Percentiles rank a stretch among this genome's conserved stretches.
Evolutionary conservation across 148 eudicot genomes (phyloP).

Genomic region (Rhododendron ferrugineum): DNA sequence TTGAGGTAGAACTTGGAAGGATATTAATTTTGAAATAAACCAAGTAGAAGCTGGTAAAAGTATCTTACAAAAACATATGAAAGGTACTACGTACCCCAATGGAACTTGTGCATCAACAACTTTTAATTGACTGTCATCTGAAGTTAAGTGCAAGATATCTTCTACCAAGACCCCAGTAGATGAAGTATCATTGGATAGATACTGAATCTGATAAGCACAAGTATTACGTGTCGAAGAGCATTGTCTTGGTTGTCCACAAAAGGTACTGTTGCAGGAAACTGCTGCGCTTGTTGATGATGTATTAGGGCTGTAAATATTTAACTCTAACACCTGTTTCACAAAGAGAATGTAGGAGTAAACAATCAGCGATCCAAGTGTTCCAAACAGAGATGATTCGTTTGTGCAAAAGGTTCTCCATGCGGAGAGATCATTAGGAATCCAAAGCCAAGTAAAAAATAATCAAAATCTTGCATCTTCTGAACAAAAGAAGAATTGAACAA

Average conservation of each 20-base stretch:
- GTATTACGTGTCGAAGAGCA: constrained; percentile 29
- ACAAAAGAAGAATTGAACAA: neutral
- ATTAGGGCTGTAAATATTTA: constrained; percentile 64
- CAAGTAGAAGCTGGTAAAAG: neutral
- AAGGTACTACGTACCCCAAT: constrained; percentile 52
- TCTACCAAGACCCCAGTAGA: constrained; percentile 65
- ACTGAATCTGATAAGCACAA: constrained; percentile 54
- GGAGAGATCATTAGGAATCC: neutral
- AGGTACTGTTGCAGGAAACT: constrained; percentile 57
- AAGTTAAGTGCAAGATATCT: constrained; percentile 64
- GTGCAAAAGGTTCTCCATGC: neutral
- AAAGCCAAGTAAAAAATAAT: neutral
- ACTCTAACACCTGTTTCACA: constrained; percentile 25
- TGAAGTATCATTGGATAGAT: constrained; percentile 66
- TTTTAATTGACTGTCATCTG: constrained; percentile 37
- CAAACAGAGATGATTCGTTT: neutral
- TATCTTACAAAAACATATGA: neutral
- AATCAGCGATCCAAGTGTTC: neutral
- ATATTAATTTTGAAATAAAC: neutral
- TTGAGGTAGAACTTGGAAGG: neutral
- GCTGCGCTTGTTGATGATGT: constrained; percentile 52
- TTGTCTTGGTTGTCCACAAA: constrained; percentile 34
- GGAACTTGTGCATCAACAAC: constrained; percentile 44
- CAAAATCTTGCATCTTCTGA: neutral
- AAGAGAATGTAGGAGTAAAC: neutral